Conservation (phyloP, 2,329 filamentous ascomycete genomes). For the Aureobasidium sp. region DNA sequence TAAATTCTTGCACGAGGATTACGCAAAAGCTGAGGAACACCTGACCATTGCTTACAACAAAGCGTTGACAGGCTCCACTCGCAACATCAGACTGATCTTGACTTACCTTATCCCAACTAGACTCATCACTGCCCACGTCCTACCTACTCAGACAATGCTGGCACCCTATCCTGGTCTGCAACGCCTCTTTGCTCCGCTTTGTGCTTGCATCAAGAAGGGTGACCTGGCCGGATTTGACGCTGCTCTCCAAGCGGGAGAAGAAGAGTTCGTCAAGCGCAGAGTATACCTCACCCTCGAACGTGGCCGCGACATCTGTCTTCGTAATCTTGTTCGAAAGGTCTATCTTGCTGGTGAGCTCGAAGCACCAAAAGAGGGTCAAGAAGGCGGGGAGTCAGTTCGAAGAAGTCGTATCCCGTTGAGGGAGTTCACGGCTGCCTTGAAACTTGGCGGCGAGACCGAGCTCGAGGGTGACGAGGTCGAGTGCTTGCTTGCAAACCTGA, state of each 20-base stretch:
- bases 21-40: conserved; percentile 71
- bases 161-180: conserved; percentile 69
- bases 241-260: conserved; percentile 72
- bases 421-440: conserved; percentile 80
- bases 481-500: conserved; percentile 90
- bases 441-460: conserved; percentile 52
- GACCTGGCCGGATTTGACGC: conserved; percentile 78
- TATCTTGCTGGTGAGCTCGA: conserved; percentile 80
- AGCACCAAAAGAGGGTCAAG: conserved; percentile 59
- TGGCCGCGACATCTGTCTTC: conserved; percentile 81
- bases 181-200: conserved; percentile 69
- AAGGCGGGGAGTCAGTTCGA: conserved; percentile 49
- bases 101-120: conserved; percentile 93
- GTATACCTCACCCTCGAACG: conserved; percentile 94
- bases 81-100: conserved; percentile 86
- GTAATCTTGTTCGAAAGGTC: conserved; percentile 87
- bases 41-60: conserved; percentile 69
- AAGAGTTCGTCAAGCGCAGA: conserved; percentile 86
- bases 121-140: conserved; percentile 75
- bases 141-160: conserved; percentile 68
- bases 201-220: conserved; percentile 70
- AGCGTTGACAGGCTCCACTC: conserved; percentile 29
- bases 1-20: conserved; percentile 92
- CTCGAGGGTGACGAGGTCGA: conserved; percentile 79
- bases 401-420: conserved; percentile 71